phyloP scores from a whole-genome alignment of 768 basidiomycete species.

The Leccinellum albellum region DNA sequence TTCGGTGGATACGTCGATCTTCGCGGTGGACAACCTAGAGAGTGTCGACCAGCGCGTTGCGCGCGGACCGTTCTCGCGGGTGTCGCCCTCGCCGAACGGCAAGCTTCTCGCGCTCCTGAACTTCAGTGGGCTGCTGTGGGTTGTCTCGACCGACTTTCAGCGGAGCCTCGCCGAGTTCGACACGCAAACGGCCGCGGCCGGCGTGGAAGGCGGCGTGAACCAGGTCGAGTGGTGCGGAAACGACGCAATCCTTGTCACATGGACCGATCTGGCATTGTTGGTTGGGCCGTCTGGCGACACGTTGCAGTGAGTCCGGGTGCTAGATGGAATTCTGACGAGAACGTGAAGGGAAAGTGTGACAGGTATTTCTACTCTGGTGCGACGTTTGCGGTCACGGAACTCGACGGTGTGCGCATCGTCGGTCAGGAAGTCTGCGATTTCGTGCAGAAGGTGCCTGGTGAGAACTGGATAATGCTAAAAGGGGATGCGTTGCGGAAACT shows the following conservation, averaged over 20 bases:
- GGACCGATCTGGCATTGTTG: conserved; percentile 71
- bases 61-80: conserved; percentile 83
- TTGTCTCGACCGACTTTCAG: conserved; percentile 93
- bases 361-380: conserved; percentile 81
- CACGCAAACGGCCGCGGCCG: conserved; percentile 53
- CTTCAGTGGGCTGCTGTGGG: conserved; percentile 71
- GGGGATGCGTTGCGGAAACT: neutral
- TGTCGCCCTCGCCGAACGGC: conserved; percentile 91
- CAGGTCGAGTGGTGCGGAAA: conserved; percentile 96
- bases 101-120: conserved; percentile 86
- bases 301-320: conserved; percentile 55
- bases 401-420: conserved; percentile 85
- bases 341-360: conserved; percentile 6
- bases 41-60: conserved; percentile 82
- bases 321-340: neutral
- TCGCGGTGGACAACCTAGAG: conserved; percentile 87
- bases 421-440: conserved; percentile 80
- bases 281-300: conserved; percentile 93
- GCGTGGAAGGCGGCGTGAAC: conserved; percentile 54
- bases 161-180: conserved; percentile 86
- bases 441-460: conserved; percentile 91
- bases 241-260: conserved; percentile 86
- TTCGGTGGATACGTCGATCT: conserved; percentile 74
- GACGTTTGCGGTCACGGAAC: conserved; percentile 77
- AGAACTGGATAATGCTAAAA: conserved; percentile 15